Base-by-base conservation (phyloP, 2,329 filamentous ascomycete species). In the Geosmithia morbida region DNA sequence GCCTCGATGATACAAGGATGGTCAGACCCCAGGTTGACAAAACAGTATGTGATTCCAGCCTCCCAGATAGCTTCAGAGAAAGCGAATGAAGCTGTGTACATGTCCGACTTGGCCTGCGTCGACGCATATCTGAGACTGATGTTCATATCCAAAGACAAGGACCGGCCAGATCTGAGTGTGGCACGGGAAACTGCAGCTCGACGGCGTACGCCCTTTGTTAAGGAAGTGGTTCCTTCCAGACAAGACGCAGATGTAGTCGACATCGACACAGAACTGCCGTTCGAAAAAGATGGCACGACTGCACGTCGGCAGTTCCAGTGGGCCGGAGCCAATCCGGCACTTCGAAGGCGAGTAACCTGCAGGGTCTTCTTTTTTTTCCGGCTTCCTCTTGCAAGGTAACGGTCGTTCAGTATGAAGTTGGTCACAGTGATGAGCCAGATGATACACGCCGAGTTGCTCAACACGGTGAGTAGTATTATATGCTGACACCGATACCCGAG, bases 1-100 rank as follows among this genome's bases (percentile, higher is more conserved):
- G 85, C 85, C 63, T 89, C 85, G 30, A 89, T 79, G 58, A 89
- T 86, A 41, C 79, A 81, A 2, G 85, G 85, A 57, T 89, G 80
- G 55, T 84, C 80, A 22, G 75, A 80, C 14, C 81, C 80, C 29
- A 84, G 67, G 57, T 84, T 84, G 49, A 83, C 79, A 48, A 67
- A 67, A 64, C 71, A 70, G 56, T 77, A 67, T 33, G 67, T 69
- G 39, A 77, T 66, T 48, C 73, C 74, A 44, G 72, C 72, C 58
- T 85, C 80, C 78, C 79, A 85, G 43, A 87, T 64, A 22, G 81
- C 80, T 68, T 87, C 84, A 56, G 87, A 86, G 63, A 87, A 87
- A 60, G 83, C 83, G 54, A 79, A 83, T 0, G 83, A 85, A 16
- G 83, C 76, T 7, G 84, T 87, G 59, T 87, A 81, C 65, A 67